These are phyloP conservation scores for Panicum virgatum DNA, from an alignment of 202 grass and related monocot genomes.

Conservation along the genomic window DNA sequence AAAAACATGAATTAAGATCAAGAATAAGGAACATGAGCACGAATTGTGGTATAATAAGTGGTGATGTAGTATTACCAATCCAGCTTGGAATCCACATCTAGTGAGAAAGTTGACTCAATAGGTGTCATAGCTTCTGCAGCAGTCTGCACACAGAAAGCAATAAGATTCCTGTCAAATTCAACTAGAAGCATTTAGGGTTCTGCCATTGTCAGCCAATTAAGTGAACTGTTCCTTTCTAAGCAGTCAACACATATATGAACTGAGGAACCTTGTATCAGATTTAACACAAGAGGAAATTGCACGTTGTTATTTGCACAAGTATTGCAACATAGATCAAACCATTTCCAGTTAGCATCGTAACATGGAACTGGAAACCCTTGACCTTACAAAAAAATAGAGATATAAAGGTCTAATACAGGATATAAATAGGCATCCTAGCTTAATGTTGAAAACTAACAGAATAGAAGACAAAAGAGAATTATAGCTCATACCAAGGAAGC, in stretches of 20 bases:
- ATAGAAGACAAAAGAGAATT: slow-evolving; percentile 14
- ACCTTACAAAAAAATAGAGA: slow-evolving; percentile 11
- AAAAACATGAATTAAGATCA: slow-evolving; percentile 7
- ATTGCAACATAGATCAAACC: slow-evolving; percentile 13
- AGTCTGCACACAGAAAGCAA: slow-evolving; percentile 66
- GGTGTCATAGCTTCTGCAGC: slow-evolving; percentile 97
- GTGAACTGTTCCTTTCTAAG: slow-evolving; percentile 18
- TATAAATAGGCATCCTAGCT: background rate
- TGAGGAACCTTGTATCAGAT: background rate
- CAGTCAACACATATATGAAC: background rate
- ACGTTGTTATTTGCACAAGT: slow-evolving; percentile 4
- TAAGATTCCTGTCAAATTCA: slow-evolving; percentile 23
- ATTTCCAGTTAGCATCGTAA: background rate
- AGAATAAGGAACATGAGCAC: slow-evolving; percentile 30
- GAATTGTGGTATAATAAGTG: slow-evolving; percentile 23
- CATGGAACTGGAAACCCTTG: background rate
- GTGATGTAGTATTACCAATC: slow-evolving; percentile 72
- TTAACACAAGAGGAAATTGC: background rate
- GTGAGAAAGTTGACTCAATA: slow-evolving; percentile 99
- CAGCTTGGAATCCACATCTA: slow-evolving; percentile 98
- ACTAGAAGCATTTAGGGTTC: slow-evolving; percentile 28
- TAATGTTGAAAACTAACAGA: slow-evolving; percentile 14
- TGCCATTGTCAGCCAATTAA: background rate
- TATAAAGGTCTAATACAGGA: background rate
- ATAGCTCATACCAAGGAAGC: background rate